Evolutionary conservation across 2,329 filamentous ascomycete genomes (phyloP).

Genomic region (Grosmannia penicillata): DNA sequence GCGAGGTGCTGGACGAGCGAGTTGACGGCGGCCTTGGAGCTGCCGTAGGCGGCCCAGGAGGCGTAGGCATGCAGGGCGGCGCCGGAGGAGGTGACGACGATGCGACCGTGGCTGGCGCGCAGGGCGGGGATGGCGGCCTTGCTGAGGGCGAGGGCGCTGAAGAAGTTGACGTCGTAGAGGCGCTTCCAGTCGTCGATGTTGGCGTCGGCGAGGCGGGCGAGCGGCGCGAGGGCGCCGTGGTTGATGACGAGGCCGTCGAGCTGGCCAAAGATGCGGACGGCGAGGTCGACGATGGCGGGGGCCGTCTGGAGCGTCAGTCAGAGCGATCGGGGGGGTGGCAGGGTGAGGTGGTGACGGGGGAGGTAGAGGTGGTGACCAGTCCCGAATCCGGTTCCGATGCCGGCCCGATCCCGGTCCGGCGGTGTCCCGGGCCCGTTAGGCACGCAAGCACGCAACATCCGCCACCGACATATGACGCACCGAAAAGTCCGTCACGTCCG

Average conservation of each 20-base stretch:
- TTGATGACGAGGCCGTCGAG: constrained; percentile 80
- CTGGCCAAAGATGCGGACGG: constrained; percentile 51
- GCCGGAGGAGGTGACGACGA: constrained; percentile 70
- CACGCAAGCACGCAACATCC: too few species aligned
- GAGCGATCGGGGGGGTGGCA: too few species aligned
- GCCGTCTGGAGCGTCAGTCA: constrained; percentile 27
- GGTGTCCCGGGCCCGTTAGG: neutral
- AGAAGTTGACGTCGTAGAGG: constrained; percentile 73
- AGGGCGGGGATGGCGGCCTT: constrained; percentile 57
- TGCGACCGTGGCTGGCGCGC: constrained; percentile 51
- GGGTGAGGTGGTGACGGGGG: too few species aligned
- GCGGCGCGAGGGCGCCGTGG: constrained; percentile 68
- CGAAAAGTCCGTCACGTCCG: constrained; percentile 32
- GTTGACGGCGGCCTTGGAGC: constrained; percentile 72
- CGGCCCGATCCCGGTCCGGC: too few species aligned
- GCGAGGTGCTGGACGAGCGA: constrained; percentile 60
- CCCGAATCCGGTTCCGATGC: too few species aligned
- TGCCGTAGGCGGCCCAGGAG: constrained; percentile 69
- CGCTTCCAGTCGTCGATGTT: constrained; percentile 60
- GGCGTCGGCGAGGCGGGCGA: constrained; percentile 53
- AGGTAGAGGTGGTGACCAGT: too few species aligned
- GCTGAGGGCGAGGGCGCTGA: constrained; percentile 59
- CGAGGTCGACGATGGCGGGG: constrained; percentile 46
- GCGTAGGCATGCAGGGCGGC: constrained; percentile 52
- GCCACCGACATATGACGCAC: constrained; percentile 3